These are phyloP conservation scores for Sophora flavescens DNA, from an alignment of 306 rosid species.

Conservation along the genomic window DNA sequence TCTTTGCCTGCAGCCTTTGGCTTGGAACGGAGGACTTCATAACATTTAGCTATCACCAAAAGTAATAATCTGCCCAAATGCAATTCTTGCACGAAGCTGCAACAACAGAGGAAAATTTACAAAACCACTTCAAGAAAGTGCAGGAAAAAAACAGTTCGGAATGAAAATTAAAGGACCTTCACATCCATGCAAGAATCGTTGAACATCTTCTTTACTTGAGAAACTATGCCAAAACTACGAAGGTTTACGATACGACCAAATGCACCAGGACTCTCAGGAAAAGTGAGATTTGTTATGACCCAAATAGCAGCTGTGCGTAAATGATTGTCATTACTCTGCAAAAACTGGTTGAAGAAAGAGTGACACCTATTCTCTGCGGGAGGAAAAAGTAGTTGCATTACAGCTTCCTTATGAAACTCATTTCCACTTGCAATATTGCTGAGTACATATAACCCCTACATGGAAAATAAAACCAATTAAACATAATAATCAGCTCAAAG, in stretches of 20 bases:
- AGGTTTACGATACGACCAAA: constrained; percentile 59
- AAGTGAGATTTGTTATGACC: constrained; percentile 75
- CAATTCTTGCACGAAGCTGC: constrained; percentile 79
- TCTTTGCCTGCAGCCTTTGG: constrained; percentile 38
- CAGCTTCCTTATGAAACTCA: constrained; percentile 83
- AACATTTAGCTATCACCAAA: constrained; percentile 59
- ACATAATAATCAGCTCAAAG: constrained; percentile 22
- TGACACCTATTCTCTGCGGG: constrained; percentile 56
- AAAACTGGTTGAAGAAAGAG: constrained; percentile 64
- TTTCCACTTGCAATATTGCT: constrained; percentile 82
- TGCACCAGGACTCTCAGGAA: constrained; percentile 70
- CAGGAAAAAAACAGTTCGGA: constrained; percentile 2
- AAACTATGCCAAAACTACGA: constrained; percentile 69
- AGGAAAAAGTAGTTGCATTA: constrained; percentile 70
- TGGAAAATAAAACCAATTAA: constrained; percentile 36
- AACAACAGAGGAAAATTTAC: constrained; percentile 42
- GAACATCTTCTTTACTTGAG: constrained; percentile 78
- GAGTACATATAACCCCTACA: constrained; percentile 83
- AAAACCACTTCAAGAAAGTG: constrained; percentile 24
- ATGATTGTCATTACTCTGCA: constrained; percentile 68
- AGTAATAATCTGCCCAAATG: constrained; percentile 65
- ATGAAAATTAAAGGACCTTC: constrained; percentile 60
- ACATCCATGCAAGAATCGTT: constrained; percentile 81
- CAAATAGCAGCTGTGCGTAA: constrained; percentile 75
- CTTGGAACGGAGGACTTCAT: constrained; percentile 22